Evolutionary conservation across 352 stramenopile species (phyloP).

Genomic region (Phytophthora chlamydospora): DNA sequence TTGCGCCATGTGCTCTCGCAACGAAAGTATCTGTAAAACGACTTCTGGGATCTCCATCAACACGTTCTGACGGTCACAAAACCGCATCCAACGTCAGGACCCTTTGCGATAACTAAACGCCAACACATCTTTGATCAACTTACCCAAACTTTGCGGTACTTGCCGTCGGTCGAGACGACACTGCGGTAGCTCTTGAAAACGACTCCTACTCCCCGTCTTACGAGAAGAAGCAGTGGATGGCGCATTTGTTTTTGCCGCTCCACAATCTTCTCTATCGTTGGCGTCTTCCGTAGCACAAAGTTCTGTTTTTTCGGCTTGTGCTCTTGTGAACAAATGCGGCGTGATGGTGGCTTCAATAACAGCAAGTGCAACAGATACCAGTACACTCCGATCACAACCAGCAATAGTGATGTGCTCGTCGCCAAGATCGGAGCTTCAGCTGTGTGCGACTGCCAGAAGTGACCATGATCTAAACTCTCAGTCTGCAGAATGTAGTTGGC

Average conservation of each 20-base stretch:
- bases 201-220: not conserved
- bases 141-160: slow-evolving; percentile 40
- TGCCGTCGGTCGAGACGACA: slow-evolving; percentile 23
- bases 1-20: slow-evolving; percentile 34
- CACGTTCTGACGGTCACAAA: slow-evolving; percentile 27
- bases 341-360: slow-evolving; percentile 11
- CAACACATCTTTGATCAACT: too few relatives aligned
- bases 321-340: slow-evolving; percentile 4
- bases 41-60: slow-evolving; percentile 40
- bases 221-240: not conserved
- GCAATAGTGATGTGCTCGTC: slow-evolving; percentile 9
- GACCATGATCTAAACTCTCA: slow-evolving; percentile 32
- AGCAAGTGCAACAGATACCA: slow-evolving; percentile 31
- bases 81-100: too few relatives aligned
- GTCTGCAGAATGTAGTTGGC: slow-evolving; percentile 48
- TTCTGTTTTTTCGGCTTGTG: slow-evolving; percentile 8
- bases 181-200: slow-evolving; percentile 10
- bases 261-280: not conserved
- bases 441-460: slow-evolving; percentile 27
- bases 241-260: not conserved
- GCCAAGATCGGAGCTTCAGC: slow-evolving; percentile 5
- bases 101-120: too few relatives aligned
- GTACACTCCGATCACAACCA: slow-evolving; percentile 25
- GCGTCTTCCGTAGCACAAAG: not conserved
- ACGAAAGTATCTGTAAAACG: slow-evolving; percentile 31